phyloP scores from a whole-genome alignment of 805 yeast species.

The Kazachstania bromeliacearum region DNA sequence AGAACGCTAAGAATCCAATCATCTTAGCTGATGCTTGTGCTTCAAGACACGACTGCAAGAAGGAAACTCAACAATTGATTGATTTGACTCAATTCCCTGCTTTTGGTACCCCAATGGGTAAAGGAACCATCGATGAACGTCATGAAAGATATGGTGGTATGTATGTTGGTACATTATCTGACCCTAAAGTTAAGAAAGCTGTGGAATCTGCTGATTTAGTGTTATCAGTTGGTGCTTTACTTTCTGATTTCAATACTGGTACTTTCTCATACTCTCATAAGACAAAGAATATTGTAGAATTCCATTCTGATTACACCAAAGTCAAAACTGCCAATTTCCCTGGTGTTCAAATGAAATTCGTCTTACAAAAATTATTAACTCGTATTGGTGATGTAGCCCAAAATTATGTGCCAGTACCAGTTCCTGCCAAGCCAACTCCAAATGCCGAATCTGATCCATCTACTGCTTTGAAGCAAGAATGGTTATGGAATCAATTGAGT shows the following conservation, averaged over 20 bases:
- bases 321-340: constrained; percentile 2
- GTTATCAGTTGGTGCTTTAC: constrained; percentile 5
- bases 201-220: constrained; percentile 5
- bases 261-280: constrained; percentile 4
- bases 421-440: background rate
- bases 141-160: constrained; percentile 6
- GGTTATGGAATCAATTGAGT: constrained; percentile 4
- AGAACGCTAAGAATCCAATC: constrained; percentile 4
- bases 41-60: constrained; percentile 4
- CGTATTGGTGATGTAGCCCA: background rate
- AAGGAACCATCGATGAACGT: constrained; percentile 5
- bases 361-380: constrained; percentile 3
- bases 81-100: constrained; percentile 6
- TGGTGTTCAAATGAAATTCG: constrained; percentile 5
- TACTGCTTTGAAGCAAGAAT: constrained; percentile 3
- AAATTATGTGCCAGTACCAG: constrained; percentile 1
- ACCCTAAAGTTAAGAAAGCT: constrained; percentile 3
- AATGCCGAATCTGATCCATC: constrained; percentile 1
- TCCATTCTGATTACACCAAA: constrained; percentile 5
- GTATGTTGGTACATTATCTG: constrained; percentile 5
- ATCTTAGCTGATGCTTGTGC: constrained; percentile 6
- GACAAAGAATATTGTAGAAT: constrained; percentile 4
- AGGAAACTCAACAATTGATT: constrained; percentile 4
- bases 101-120: constrained; percentile 6
- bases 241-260: constrained; percentile 6